phyloP scores from a whole-genome alignment of 75 land plant genomes.

The Ceratopteris richardii region DNA sequence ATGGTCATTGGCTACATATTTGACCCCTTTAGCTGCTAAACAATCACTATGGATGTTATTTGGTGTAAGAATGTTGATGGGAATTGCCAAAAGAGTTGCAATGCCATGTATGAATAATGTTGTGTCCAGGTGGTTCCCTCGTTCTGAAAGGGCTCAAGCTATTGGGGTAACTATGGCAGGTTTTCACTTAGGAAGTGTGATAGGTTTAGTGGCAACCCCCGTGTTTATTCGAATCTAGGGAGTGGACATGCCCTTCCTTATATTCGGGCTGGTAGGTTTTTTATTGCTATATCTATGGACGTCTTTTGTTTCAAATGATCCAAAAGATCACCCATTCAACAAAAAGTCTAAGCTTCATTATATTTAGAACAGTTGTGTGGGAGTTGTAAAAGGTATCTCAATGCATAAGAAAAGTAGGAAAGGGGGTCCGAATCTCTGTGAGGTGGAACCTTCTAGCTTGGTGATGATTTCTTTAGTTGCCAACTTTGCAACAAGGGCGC shows the following conservation, averaged over 20 bases:
- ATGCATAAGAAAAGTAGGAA: neutral
- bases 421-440: no score
- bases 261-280: constrained; percentile 76
- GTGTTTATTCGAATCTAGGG: constrained; percentile 67
- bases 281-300: constrained; percentile 77
- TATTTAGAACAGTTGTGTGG: constrained; percentile 25
- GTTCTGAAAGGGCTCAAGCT: constrained; percentile 71
- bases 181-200: constrained; percentile 80
- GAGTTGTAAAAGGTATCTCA: neutral
- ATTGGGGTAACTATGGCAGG: constrained; percentile 92
- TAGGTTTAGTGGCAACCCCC: constrained; percentile 75
- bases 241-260: constrained; percentile 69
- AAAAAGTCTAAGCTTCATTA: constrained; percentile 50
- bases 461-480: no score
- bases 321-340: constrained; percentile 52
- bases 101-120: no score
- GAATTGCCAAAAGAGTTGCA: no score
- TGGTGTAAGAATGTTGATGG: no score
- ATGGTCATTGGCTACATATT: no score
- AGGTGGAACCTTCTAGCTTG: no score
- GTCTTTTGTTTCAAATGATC: constrained; percentile 51
- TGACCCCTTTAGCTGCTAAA: no score
- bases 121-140: constrained; percentile 96
- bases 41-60: no score
- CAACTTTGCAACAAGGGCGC: no score